Evolutionary conservation across 805 yeast species (phyloP), one percentile per base, ranked within the genome.

Genomic region (Jamesozyma hellenica): DNA sequence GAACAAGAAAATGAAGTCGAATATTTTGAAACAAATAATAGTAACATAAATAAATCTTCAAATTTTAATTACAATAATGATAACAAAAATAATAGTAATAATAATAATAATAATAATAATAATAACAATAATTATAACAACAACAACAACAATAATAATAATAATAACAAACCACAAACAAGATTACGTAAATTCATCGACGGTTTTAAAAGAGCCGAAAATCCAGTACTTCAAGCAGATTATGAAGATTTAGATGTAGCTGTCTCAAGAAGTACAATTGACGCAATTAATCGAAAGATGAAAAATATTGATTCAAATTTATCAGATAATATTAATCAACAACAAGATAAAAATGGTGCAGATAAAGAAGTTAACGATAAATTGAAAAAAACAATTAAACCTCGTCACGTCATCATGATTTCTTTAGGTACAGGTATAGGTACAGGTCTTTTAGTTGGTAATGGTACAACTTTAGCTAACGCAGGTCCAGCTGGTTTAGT

Each of bases 341-440:
- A 28, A 6, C 33, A 2, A 11, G 16, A 13, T 11, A 32, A 32
- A 16, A 23, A n/a, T 4, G 27, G 28, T 11, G 34, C 28, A 26
- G 28, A 26, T 9, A 26, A 35, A n/a, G 46, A 40, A 18, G 43
- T 40, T 14, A 31, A 38, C 11, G 46, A 58, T 60, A 67, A 58
- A 36, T 45, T 63, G 42, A 58, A 61, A 35, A 63, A 64, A 42
- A 53, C 61, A 37, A 35, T 53, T 48, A 52, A 55, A 31, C 52
- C 61, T 21, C 56, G 73, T 34, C 87, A 80, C 48, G 73, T 79
- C 44, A 71, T 76, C 44, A 75, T 82, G 76, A 80, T 84, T 52
- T 86, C 94, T 30, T 68, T 85, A n/a, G n/a, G n/a, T n/a, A n/a
- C n/a, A n/a, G n/a, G n/a, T n/a, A n/a, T n/a, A n/a, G n/a, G n/a